phyloP scores from a whole-genome alignment of 495 filamentous ascomycete species.

The Penicillium robsamsonii region DNA sequence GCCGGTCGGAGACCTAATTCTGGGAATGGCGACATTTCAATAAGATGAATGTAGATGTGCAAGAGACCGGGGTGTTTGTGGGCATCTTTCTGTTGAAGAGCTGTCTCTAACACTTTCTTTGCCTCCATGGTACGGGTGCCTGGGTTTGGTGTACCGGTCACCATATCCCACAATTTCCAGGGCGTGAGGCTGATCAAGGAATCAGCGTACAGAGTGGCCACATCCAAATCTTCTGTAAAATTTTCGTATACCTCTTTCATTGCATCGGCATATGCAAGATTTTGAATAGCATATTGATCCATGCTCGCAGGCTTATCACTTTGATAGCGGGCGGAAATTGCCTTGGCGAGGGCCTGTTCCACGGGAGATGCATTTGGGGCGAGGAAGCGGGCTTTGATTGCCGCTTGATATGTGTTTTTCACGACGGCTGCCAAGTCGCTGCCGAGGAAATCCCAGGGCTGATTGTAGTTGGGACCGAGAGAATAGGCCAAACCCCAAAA shows the following conservation, averaged over 20 bases:
- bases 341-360: constrained; percentile 56
- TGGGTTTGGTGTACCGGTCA: constrained; percentile 54
- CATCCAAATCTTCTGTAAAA: constrained; percentile 55
- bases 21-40: constrained; percentile 64
- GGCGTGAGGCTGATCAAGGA: constrained; percentile 63
- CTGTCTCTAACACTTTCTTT: constrained; percentile 54
- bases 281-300: constrained; percentile 46
- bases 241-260: constrained; percentile 54
- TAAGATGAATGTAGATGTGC: constrained; percentile 66
- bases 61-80: constrained; percentile 57
- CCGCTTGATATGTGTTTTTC: constrained; percentile 42
- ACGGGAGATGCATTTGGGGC: constrained; percentile 30
- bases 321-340: constrained; percentile 55
- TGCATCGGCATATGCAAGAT: constrained; percentile 54
- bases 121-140: constrained; percentile 57
- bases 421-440: constrained; percentile 45
- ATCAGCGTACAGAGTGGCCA: constrained; percentile 59
- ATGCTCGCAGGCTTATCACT: constrained; percentile 28
- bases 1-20: constrained; percentile 53
- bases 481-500: constrained; percentile 66
- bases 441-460: constrained; percentile 64
- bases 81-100: constrained; percentile 35
- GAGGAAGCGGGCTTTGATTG: constrained; percentile 35
- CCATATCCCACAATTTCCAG: constrained; percentile 62
- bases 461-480: constrained; percentile 69